These are phyloP conservation scores for Penicillium cinerascens DNA, from an alignment of 495 filamentous ascomycete species.

Conservation along the genomic window DNA sequence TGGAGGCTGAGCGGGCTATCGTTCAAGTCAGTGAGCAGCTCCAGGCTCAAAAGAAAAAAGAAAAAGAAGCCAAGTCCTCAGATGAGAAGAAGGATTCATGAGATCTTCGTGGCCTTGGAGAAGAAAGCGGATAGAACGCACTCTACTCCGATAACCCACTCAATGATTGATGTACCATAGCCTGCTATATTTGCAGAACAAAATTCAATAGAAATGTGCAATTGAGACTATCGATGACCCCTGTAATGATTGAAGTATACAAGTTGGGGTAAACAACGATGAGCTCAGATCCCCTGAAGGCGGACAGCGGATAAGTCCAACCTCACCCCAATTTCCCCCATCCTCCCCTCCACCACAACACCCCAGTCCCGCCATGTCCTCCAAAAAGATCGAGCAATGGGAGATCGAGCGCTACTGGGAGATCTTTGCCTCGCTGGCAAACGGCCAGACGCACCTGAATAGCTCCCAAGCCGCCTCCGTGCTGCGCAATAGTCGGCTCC, in stretches of 20 bases:
- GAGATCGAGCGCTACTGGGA: constrained; percentile 99
- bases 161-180: constrained; percentile 6
- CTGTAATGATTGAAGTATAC: background rate
- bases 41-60: constrained; percentile 43
- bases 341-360: constrained; percentile 9
- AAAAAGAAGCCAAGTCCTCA: constrained; percentile 25
- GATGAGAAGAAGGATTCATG: constrained; percentile 29
- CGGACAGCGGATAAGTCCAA: constrained; percentile 1
- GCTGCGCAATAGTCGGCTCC: constrained; percentile 90
- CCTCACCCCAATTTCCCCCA: constrained; percentile 1
- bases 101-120: background rate
- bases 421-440: constrained; percentile 81
- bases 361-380: constrained; percentile 54
- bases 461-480: constrained; percentile 90
- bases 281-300: constrained; percentile 9
- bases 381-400: constrained; percentile 84
- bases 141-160: background rate
- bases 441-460: constrained; percentile 79
- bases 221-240: background rate
- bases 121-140: background rate
- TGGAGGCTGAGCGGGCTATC: constrained; percentile 88
- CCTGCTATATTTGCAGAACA: background rate
- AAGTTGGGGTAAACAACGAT: constrained; percentile 4
- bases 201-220: background rate
- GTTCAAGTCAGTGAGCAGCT: constrained; percentile 76